phyloP scores from a whole-genome alignment of 768 basidiomycete genomes.

The Boletus tomentosulus region DNA sequence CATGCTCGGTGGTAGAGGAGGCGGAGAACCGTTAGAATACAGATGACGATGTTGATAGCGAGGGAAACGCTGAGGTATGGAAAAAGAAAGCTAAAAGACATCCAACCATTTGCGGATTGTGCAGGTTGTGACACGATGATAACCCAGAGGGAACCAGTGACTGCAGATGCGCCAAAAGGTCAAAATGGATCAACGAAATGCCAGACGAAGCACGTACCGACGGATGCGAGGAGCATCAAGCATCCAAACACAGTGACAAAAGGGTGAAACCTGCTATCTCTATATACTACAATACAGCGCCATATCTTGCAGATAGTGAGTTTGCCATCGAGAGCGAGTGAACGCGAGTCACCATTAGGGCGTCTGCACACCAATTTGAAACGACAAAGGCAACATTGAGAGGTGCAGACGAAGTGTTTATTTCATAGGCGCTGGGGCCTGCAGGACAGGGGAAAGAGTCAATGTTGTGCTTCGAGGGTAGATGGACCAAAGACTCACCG shows the following conservation, averaged over 20 bases:
- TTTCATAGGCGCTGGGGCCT: constrained; percentile 27
- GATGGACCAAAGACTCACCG: constrained; percentile 11
- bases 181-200: neutral
- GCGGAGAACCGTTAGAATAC: constrained; percentile 29
- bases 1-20: constrained; percentile 27
- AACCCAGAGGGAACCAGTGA: constrained; percentile 29
- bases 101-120: constrained; percentile 18
- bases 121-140: constrained; percentile 24
- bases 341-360: constrained; percentile 23
- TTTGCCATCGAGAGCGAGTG: neutral
- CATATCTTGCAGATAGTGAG: constrained; percentile 21
- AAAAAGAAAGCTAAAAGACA: constrained; percentile 32
- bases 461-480: neutral
- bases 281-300: constrained; percentile 32
- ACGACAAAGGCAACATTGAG: constrained; percentile 28
- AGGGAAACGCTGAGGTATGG: constrained; percentile 33
- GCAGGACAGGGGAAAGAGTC: too few relatives aligned
- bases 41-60: constrained; percentile 30
- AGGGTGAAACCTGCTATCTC: constrained; percentile 21
- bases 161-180: constrained; percentile 6
- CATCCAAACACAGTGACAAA: constrained; percentile 15
- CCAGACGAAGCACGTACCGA: constrained; percentile 14
- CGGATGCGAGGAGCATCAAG: constrained; percentile 22
- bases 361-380: constrained; percentile 30
- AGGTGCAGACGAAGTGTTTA: constrained; percentile 22